phyloP scores from a whole-genome alignment of 2,329 filamentous ascomycete species.

The Microdochium bolleyi region DNA sequence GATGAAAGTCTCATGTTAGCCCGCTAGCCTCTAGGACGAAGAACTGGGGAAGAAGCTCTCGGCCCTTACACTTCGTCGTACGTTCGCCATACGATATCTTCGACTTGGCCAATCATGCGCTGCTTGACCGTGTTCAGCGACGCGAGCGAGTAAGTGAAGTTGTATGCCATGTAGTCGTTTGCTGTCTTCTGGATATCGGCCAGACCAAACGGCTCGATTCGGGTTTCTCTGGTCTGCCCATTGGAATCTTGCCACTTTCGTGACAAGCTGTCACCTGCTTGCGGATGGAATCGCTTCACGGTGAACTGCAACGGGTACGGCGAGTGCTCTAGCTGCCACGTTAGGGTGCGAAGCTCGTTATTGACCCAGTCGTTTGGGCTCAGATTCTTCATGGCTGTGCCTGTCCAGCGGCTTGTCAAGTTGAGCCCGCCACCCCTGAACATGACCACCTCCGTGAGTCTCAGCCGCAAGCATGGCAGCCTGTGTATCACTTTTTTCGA shows the following conservation, averaged over 20 bases:
- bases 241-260: conserved; percentile 28
- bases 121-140: conserved; percentile 14
- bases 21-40: not conserved
- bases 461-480: conserved; percentile 33
- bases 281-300: conserved; percentile 32
- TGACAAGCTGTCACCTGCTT: conserved; percentile 25
- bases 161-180: conserved; percentile 24
- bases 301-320: conserved; percentile 24
- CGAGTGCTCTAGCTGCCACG: conserved; percentile 29
- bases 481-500: conserved; percentile 40
- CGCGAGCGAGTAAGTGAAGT: conserved; percentile 17
- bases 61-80: not conserved
- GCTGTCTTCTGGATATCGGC: conserved; percentile 25
- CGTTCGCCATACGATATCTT: not conserved
- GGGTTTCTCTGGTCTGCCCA: conserved; percentile 14
- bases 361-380: conserved; percentile 18
- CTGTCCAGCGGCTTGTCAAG: conserved; percentile 34
- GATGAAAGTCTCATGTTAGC: not conserved
- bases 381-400: conserved; percentile 31
- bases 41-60: not conserved
- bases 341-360: conserved; percentile 20
- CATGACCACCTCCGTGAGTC: conserved; percentile 29
- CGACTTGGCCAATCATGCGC: conserved; percentile 2
- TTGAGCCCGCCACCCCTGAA: conserved; percentile 34
- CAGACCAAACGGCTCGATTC: conserved; percentile 31